These are phyloP conservation scores for Chaetomidium leptoderma DNA, from an alignment of 495 filamentous ascomycete species.

Conservation along the genomic window DNA sequence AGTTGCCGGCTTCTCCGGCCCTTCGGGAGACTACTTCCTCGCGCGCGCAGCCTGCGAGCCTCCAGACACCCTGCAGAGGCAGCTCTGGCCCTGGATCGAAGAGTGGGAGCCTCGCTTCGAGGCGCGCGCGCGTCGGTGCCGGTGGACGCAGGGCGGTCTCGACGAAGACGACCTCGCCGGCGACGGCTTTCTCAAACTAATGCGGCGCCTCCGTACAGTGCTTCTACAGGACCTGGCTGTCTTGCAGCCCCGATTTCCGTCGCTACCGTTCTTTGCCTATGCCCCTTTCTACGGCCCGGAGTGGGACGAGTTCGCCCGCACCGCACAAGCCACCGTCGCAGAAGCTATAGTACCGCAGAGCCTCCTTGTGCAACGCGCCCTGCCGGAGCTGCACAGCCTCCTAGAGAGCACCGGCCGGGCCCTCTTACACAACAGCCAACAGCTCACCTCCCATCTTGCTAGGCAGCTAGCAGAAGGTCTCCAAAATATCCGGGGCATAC, in stretches of 20 bases:
- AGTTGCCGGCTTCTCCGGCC: background rate
- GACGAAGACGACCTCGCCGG: background rate
- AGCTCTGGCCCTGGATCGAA: background rate
- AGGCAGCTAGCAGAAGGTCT: background rate
- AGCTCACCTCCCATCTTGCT: background rate
- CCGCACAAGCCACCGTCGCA: background rate
- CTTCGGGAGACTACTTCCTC: background rate
- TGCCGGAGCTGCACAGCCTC: background rate
- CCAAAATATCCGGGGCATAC: background rate
- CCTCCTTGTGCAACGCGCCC: background rate
- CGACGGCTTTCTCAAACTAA: background rate
- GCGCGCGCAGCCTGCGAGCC: background rate
- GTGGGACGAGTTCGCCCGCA: background rate
- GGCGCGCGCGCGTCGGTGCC: background rate
- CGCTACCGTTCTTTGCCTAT: background rate
- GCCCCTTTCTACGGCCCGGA: background rate
- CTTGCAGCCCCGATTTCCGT: background rate
- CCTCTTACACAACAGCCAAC: background rate
- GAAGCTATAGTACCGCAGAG: background rate
- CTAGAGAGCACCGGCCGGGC: background rate
- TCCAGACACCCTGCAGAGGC: background rate
- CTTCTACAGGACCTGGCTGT: background rate
- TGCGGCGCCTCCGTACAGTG: background rate
- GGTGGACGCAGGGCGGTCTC: background rate
- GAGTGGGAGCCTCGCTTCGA: constrained; percentile 3